Base-by-base conservation (phyloP, 2,329 filamentous ascomycete genomes). In the Emergomyces africanus region DNA sequence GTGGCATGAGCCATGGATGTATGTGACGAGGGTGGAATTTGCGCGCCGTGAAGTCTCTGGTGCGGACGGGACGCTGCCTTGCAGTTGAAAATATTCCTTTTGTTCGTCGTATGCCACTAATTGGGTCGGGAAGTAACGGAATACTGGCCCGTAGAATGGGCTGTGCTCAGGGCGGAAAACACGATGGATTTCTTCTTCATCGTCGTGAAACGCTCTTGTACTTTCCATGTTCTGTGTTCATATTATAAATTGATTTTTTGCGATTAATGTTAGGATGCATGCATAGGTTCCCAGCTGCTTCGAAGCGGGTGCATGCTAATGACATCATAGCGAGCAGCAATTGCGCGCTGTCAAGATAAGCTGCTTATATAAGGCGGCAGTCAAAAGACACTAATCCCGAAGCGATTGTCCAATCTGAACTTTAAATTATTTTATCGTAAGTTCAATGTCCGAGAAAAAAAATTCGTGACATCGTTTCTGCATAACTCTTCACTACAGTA, bases 1-100 rank as follows among this genome's bases (percentile, higher is more conserved):
- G 30, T 37, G 42, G 55, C 55, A 57, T 49, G 55, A n/a, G 12
- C 55, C 55, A 18, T 57, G 30, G 15, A 57, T 48, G 9, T 57
- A 57, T 18, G n/a, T n/a, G 15, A 50, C 42, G 14, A 57, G 55
- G 20, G 55, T 46, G 4, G 28, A 49, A 44, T 35, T 48, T 20
- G 37, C 25, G 18, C 6, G 54, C 18, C 12, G 23, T 5, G 54
- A 39, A n/a, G 39, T 33, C 25, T 42, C 39, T 33, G 39, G 39
- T 42, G 12, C 18, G 37, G 54, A 28, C 23, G 54, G 54, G 39
- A 46, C 23, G 25, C 37, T 44, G 39, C 39, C 54, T 44, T 55
- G 54, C 8, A 55, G 25, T 10, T 44, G 53, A 39, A 55, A 33
- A 14, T 30, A 55, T 33, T 55, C 25, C 39, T n/a, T 55, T 25